Evolutionary conservation across 768 basidiomycete species (phyloP).

Genomic region (Boletus sensibilis): DNA sequence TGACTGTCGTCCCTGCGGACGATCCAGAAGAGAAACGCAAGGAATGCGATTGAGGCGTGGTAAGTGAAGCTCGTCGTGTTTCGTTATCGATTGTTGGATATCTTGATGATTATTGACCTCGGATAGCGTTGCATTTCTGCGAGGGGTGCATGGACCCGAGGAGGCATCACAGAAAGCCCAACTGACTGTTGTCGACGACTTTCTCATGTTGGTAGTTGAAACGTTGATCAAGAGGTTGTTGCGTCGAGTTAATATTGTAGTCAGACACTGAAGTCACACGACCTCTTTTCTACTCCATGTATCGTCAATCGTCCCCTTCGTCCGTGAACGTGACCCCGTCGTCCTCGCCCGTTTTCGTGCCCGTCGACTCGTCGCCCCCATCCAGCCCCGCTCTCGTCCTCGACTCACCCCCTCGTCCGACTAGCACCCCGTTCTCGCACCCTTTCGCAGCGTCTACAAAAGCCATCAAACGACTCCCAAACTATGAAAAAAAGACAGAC

Average conservation of each 20-base stretch:
- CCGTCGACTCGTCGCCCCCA: constrained; percentile 39
- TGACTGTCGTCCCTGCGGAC: constrained; percentile 46
- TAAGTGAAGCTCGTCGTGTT: not conserved
- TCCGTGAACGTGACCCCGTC: constrained; percentile 43
- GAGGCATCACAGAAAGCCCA: not conserved
- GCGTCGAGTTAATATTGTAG: not conserved
- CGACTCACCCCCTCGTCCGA: constrained; percentile 31
- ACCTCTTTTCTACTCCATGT: constrained; percentile 12
- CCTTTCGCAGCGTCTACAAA: constrained; percentile 63
- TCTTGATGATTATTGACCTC: not conserved
- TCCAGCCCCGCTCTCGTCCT: constrained; percentile 34
- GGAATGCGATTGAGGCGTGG: not conserved
- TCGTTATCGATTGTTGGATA: not conserved
- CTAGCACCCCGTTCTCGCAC: constrained; percentile 29
- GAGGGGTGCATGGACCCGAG: too few species aligned
- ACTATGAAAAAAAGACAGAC: constrained; percentile 42
- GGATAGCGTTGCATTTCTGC: too few species aligned
- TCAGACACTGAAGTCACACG: constrained; percentile 6
- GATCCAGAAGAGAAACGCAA: not conserved
- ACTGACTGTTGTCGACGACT: not conserved
- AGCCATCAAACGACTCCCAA: constrained; percentile 40
- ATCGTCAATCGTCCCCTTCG: constrained; percentile 12
- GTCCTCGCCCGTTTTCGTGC: constrained; percentile 45
- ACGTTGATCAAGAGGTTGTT: too few species aligned
- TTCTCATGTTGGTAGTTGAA: too few species aligned